Conservation (phyloP, 2,329 filamentous ascomycete genomes). For the Elsinoe ampelina region DNA sequence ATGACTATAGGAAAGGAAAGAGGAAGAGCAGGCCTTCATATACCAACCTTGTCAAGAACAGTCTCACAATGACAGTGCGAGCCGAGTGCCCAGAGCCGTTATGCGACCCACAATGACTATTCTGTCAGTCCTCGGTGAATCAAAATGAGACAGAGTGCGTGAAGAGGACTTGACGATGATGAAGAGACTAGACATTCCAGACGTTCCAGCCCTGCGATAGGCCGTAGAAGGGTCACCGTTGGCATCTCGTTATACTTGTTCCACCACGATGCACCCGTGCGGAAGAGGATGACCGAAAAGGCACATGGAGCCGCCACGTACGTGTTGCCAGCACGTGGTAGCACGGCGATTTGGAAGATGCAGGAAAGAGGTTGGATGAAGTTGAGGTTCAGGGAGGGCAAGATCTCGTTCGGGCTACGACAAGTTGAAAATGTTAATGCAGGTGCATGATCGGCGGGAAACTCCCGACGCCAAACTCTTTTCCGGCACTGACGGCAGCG, state of each 20-base stretch:
- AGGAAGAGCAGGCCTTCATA: neutral
- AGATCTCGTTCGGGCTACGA: neutral
- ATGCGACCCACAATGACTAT: neutral
- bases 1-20: neutral
- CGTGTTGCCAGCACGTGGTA: neutral
- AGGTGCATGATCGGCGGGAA: neutral
- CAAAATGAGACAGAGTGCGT: neutral
- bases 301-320: neutral
- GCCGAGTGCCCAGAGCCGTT: neutral
- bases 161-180: neutral
- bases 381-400: neutral
- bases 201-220: conserved; percentile 1
- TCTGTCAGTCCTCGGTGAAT: neutral
- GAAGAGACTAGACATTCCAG: neutral
- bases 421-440: too few species aligned
- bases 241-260: conserved; percentile 1
- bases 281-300: neutral
- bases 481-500: conserved; percentile 2
- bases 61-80: neutral
- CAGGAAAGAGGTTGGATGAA: neutral
- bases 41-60: neutral
- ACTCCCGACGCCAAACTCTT: neutral
- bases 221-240: conserved; percentile 6
- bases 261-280: neutral
- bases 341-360: conserved; percentile 1